Conservation (phyloP, 352 stramenopile species). For the Globisporangium cederbergense region DNA sequence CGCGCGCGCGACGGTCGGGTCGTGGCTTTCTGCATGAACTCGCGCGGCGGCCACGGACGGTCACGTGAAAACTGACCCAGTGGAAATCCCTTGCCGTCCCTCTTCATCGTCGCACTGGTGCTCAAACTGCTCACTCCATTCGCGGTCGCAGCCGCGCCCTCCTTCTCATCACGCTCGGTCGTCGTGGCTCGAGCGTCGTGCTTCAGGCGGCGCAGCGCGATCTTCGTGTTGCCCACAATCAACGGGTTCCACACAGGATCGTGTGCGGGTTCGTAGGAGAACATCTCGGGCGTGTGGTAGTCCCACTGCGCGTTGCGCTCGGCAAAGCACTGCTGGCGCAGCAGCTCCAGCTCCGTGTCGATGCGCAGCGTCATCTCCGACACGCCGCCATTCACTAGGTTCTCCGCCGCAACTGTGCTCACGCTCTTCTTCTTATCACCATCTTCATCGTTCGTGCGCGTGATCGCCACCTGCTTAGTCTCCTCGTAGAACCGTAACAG, state of each 20-base stretch:
- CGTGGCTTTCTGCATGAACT: conserved; percentile 64
- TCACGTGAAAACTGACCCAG: conserved; percentile 47
- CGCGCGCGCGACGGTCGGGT: conserved; percentile 37
- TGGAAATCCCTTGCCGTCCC: conserved; percentile 17
- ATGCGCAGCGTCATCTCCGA: conserved; percentile 72
- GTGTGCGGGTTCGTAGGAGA: conserved; percentile 27
- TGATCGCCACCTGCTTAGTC: conserved; percentile 26
- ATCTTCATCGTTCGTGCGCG: not conserved
- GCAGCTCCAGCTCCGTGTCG: conserved; percentile 72
- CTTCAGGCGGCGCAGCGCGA: conserved; percentile 35
- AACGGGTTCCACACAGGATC: conserved; percentile 36
- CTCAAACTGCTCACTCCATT: not conserved
- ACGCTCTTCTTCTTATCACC: not conserved
- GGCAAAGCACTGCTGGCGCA: conserved; percentile 70
- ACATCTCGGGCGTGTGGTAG: conserved; percentile 47
- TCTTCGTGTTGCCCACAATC: conserved; percentile 34
- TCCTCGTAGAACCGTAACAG: conserved; percentile 39
- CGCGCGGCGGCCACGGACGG: conserved; percentile 66
- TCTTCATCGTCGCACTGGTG: conserved; percentile 14
- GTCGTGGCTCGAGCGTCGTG: conserved; percentile 21
- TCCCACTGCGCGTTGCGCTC: conserved; percentile 68
- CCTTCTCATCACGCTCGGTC: conserved; percentile 13
- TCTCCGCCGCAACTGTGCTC: not conserved
- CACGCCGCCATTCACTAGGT: conserved; percentile 15
- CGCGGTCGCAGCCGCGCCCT: not conserved